These are phyloP conservation scores for Scheffersomyces lignicola DNA, from an alignment of 1,139 yeast genomes.

Conservation along the genomic window DNA sequence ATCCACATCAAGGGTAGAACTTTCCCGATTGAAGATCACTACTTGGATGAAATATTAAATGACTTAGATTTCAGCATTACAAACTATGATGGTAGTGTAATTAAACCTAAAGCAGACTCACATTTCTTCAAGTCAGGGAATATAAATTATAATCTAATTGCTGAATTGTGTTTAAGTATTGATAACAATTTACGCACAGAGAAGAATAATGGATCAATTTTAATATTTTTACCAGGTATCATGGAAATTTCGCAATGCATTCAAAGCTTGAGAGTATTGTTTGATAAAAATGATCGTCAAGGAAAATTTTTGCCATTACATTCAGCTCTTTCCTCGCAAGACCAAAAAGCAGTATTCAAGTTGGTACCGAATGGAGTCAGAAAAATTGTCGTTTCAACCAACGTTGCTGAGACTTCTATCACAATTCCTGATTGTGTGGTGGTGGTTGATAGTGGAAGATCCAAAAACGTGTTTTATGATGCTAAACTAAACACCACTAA, in stretches of 20 bases:
- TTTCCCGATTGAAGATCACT: slow-evolving; percentile 79
- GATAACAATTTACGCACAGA: slow-evolving; percentile 44
- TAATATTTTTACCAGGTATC: slow-evolving; percentile 87
- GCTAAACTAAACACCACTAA: slow-evolving; percentile 65
- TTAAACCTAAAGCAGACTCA: slow-evolving; percentile 63
- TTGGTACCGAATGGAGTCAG: slow-evolving; percentile 53
- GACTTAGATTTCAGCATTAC: slow-evolving; percentile 54
- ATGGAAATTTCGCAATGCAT: slow-evolving; percentile 70
- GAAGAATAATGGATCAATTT: slow-evolving; percentile 65
- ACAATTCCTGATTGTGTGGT: slow-evolving; percentile 94
- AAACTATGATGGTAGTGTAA: slow-evolving; percentile 39
- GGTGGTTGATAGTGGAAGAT: slow-evolving; percentile 86
- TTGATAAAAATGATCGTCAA: slow-evolving; percentile 15
- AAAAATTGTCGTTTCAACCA: slow-evolving; percentile 88
- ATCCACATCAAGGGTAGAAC: slow-evolving; percentile 91
- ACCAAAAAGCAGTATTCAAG: slow-evolving; percentile 73
- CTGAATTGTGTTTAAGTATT: slow-evolving; percentile 53
- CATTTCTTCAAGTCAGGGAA: slow-evolving; percentile 62
- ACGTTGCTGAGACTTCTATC: slow-evolving; percentile 84
- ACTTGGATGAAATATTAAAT: slow-evolving; percentile 63
- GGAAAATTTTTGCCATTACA: slow-evolving; percentile 73
- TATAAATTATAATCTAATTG: slow-evolving; percentile 72
- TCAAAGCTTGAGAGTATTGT: slow-evolving; percentile 21
- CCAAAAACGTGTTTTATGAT: slow-evolving; percentile 75
- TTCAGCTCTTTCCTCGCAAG: slow-evolving; percentile 81